Base-by-base conservation (phyloP, 805 yeast species). In the Wilhelminamyces savonicus region DNA sequence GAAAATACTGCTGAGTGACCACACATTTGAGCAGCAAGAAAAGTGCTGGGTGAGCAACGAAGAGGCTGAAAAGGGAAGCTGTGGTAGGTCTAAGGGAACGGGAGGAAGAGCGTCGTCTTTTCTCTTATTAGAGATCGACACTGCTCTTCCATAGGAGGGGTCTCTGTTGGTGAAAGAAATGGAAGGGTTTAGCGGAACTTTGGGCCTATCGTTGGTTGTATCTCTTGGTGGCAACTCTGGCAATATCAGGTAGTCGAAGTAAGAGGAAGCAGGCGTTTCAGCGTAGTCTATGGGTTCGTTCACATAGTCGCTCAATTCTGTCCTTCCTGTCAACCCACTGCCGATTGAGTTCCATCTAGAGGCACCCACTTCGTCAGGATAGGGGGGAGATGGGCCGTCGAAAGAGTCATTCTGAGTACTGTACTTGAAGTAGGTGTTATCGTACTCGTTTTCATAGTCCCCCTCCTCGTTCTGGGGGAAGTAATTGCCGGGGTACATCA, bases 61-160 rank as follows among this genome's bases (percentile, higher is more conserved):
- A 9, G 70, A 62, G 0, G 80, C 66, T 3, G 73, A 52, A 37
- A 77, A 78, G 3, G 82, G 82, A 7, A 76, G 57, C 26, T 69
- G 62, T 0, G 84, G 83, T 13, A 74, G 42, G 26, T 62, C 65
- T 4, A 69, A 42, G 4, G 75, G 74, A 2, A 66, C 52, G 0
- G 66, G 65, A 0, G 75, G 75, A 8, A 67, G 45, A 4, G 31
- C 43, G 8, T 44, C 51, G 16, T 43, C 43, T 23, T 44, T 48
- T 13, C 40, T 29, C 17, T 14, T 6, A 35, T 27, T 12, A 29
- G 37, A 16, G 28, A 30, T 12, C 16, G 34, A 25, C 7, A 22
- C 25, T 13, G 23, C 27, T 15, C 23, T 28, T 7, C 24, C 18
- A 8, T 23, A 18, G 15, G 27, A 21, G 5, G 29, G 20, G 3